Evolutionary conservation across 176 grass and related monocot genomes (phyloP), one percentile per base, ranked within the genome.

Genomic region (Rhipidocladum racemiflorum): DNA sequence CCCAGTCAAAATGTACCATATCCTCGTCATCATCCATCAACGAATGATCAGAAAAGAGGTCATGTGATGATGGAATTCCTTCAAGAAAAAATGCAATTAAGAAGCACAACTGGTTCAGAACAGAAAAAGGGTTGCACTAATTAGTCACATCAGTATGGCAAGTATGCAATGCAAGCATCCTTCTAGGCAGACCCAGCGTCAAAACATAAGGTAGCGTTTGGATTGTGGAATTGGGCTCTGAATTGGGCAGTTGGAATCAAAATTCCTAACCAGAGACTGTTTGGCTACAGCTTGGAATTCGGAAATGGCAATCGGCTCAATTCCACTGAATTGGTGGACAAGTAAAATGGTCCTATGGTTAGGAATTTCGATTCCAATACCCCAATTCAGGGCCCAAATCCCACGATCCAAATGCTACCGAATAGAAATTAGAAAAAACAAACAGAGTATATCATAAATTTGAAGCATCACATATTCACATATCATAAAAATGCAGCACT

Each of bases 1-100:
- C 83, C 83, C 83, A 85, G 27, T 89, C n/a, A n/a, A 82, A 89
- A 70, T 48, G 44, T 34, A 77, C 30, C 76, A 74, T 65, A 59
- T 35, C 64, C 29, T 77, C 42, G 11, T 59, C 83, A 39, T 66
- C 36, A 53, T 78, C 72, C 88, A 86, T 57, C 49, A 77, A 66
- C 4, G 65, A 65, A 49, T 77, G 78, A 64, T 76, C 57, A 82
- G 72, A 60, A 82, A 89, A 82, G 36, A 85, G 73, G 66, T 85
- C 72, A 36, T 66, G 72, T 65, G 83, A 54, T 28, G 57, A 77
- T 34, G 48, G 40, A 84, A 84, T 80, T 80, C 76, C 81, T 89
- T 59, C 29, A 68, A 68, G 12, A 30, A 68, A 29, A 74, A 79
- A 23, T 42, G 21, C 20, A 64, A 88, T 64, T 71, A 36, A 66